Evolutionary conservation across 805 yeast species (phyloP), one percentile per base, ranked within the genome.

Genomic region (Candida coquimbonensis): DNA sequence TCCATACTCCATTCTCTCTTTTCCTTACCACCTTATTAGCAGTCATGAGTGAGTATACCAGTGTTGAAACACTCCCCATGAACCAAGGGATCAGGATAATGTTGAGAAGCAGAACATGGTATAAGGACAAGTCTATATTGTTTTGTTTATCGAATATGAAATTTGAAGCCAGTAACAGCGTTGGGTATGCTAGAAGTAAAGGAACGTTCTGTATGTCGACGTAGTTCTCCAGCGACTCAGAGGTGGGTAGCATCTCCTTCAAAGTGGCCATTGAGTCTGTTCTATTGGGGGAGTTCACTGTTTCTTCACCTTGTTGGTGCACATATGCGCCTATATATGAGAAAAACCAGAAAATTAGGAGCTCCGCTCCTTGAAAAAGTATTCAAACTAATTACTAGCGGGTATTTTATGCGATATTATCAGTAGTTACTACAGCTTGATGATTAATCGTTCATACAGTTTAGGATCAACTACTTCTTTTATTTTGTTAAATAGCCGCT

Each of bases 111-210:
- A 52, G 35, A 0, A 39, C 38, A 17, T 43, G 41, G 3, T 35
- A 41, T 7, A 40, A 29, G 9, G 52, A 27, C 4, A 40, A 14
- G 19, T 43, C 50, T 36, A n/a, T 46, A 34, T 24, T 14, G 5
- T 24, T 43, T 33, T n/a, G 42, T 13, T 34, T 40, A 27, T 51
- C 44, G 16, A 45, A 32, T 17, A 56, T 45, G 38, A 59, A 45
- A 39, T 49, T 55, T 3, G 59, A 52, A 0, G 60, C 52, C 9
- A 60, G 45, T 5, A 60, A 39, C 3, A 49, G 38, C 0, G 63
- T 58, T 4, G 63, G 63, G 32, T 48, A 60, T 8, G 62, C 62
- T 40, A 60, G 50, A 1, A 60, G 51, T 19, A 58, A 34, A 0
- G 63, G 63, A 3, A 59, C 49, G 3, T 51, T 46, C 26, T 53